Conservation (phyloP, 805 yeast genomes). For the Grigorovia humatica region DNA sequence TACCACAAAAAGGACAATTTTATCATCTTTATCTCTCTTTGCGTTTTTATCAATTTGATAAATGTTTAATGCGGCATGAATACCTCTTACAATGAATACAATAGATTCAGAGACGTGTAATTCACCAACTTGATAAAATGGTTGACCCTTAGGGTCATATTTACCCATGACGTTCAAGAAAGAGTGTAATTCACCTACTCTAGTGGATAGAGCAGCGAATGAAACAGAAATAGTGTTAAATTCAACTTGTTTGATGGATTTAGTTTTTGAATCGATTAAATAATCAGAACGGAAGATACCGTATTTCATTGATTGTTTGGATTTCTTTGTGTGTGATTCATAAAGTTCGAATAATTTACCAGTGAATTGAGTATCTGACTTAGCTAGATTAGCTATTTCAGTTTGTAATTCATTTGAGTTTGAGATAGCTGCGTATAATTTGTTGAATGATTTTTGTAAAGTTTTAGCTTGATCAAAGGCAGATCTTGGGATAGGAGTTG, state of each 20-base stretch:
- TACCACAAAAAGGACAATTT: slow-evolving; percentile 63
- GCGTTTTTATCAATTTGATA: slow-evolving; percentile 52
- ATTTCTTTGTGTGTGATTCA: slow-evolving; percentile 27
- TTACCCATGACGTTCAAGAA: slow-evolving; percentile 50
- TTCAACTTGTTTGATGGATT: slow-evolving; percentile 79
- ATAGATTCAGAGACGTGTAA: slow-evolving; percentile 62
- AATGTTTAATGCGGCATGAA: slow-evolving; percentile 7
- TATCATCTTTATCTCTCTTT: slow-evolving; percentile 28
- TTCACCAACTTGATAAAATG: slow-evolving; percentile 33
- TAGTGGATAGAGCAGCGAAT: slow-evolving; percentile 81
- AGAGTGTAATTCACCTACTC: slow-evolving; percentile 66
- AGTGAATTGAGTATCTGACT: slow-evolving; percentile 66
- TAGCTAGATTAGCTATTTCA: slow-evolving; percentile 44
- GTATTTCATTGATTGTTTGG: slow-evolving; percentile 56
- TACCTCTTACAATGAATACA: slow-evolving; percentile 9
- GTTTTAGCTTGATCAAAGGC: slow-evolving; percentile 57
- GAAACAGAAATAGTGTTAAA: slow-evolving; percentile 94
- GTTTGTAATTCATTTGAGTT: slow-evolving; percentile 54
- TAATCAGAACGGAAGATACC: slow-evolving; percentile 91
- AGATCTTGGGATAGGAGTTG: slow-evolving; percentile 71
- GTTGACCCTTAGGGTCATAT: slow-evolving; percentile 33
- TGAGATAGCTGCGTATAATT: slow-evolving; percentile 58
- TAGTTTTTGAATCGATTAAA: slow-evolving; percentile 43
- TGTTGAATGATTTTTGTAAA: slow-evolving; percentile 62
- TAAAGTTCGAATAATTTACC: slow-evolving; percentile 49